Percentiles rank a stretch among this genome's conserved stretches.
Conservation (phyloP, 208 protist genomes). For the Leishmania tropica region DNA sequence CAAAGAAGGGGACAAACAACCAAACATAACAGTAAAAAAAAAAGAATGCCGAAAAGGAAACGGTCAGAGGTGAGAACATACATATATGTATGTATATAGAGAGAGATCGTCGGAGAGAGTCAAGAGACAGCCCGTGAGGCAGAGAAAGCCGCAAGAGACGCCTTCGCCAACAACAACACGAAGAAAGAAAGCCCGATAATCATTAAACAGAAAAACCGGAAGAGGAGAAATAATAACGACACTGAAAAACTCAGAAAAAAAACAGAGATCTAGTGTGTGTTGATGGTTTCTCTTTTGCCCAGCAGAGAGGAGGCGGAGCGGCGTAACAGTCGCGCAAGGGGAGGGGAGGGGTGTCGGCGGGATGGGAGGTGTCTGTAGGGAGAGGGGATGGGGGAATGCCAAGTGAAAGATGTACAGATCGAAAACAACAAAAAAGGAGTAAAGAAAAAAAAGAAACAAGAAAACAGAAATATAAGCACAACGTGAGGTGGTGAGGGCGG, state of each 20-base stretch:
- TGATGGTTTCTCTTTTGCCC: not conserved
- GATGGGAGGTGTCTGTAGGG: not conserved
- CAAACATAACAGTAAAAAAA: slow-evolving; percentile 2
- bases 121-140: not conserved
- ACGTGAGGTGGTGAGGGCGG: not conserved
- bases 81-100: not conserved
- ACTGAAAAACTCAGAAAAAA: not conserved
- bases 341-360: no score
- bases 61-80: not conserved
- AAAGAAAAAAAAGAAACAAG: no score
- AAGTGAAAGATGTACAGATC: not conserved
- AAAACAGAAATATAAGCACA: not conserved
- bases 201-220: not conserved
- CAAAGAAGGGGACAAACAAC: not conserved
- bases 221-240: not conserved
- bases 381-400: not conserved
- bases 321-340: not conserved
- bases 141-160: not conserved
- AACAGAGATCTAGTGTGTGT: not conserved
- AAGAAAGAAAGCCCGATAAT: not conserved
- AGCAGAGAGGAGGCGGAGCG: not conserved
- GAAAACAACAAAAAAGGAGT: not conserved
- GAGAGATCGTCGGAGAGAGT: not conserved
- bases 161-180: not conserved
- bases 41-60: not conserved